Base-by-base conservation (phyloP, 768 basidiomycete species). In the Mycena chlorophos region DNA sequence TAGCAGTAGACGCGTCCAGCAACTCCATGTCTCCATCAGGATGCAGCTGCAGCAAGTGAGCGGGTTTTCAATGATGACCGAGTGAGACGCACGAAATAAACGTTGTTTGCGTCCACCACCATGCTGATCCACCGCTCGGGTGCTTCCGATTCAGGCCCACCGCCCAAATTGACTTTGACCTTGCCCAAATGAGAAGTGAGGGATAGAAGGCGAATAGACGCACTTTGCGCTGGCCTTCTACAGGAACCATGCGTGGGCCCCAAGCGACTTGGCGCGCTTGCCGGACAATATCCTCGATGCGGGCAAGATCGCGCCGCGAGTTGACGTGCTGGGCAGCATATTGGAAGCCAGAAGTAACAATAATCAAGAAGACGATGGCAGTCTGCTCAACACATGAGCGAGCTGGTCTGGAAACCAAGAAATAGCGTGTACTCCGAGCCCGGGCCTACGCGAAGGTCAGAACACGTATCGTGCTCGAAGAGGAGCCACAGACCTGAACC, bases 401-500 rank as follows among this genome's bases (percentile, higher is more conserved):
- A 54, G 22, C 43, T 16, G 19, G 54, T 25, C 37, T 13, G n/a
- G n/a, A 17, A 30, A 30, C 27, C 25, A 34, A 26, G 47, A 55
- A 49, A 26, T 3, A 60, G 57, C 46, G 38, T 46, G 47, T 39
- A 52, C 34, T n/a, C 53, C 49, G 28, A 48, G 37, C 8, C 53
- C 56, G 3, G 54, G 53, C 39, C 47, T 46, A 19, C 26, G n/a
- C 23, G 23, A 8, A 12, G 23, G 20, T 46, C 5, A 39, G 30
- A 17, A 37, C 17, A 30, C n/a, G 20, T 29, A 42, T 20, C 38
- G 31, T 57, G 34, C 52, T 58, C 26, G 28, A 19, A 68, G 83
- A 60, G 64, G 89, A 89, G 56, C 78, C 23, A 94, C 93, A n/a
- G 96, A 96, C 27, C 96, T 82, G 79, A 90, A 99, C 50, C 97